Conservation (phyloP, 164 flowering plant genomes). For the Vitis rupestris region DNA sequence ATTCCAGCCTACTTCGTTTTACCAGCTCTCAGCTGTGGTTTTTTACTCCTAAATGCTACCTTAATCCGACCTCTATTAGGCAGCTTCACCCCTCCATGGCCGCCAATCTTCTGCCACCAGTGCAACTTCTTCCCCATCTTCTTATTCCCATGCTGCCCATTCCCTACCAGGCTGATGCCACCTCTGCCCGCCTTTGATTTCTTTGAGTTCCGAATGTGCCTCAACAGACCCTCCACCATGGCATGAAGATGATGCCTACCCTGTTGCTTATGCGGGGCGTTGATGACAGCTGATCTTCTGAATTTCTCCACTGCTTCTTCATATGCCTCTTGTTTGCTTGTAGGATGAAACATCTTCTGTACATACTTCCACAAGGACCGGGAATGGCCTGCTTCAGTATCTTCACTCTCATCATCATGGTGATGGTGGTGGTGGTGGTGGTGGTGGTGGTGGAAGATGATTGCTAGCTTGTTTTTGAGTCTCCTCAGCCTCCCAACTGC, state of each 20-base stretch:
- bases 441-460: conserved; percentile 66
- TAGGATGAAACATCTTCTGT: conserved; percentile 15
- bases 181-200: conserved; percentile 25
- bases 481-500: conserved; percentile 36
- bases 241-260: conserved; percentile 32
- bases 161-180: conserved; percentile 9
- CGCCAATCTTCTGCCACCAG: conserved; percentile 39
- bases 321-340: conserved; percentile 11
- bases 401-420: background rate
- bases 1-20: background rate
- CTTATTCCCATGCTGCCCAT: background rate
- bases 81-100: conserved; percentile 22
- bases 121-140: conserved; percentile 29
- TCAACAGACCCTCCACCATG: conserved; percentile 36
- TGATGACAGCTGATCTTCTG: conserved; percentile 10
- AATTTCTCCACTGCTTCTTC: conserved; percentile 9
- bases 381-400: background rate
- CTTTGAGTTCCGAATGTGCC: conserved; percentile 33
- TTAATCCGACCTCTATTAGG: conserved; percentile 20
- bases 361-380: conserved; percentile 18
- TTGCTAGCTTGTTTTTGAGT: conserved; percentile 51
- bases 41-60: conserved; percentile 17
- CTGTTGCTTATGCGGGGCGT: conserved; percentile 14
- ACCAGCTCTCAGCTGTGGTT: conserved; percentile 7
- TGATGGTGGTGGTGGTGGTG: conserved; percentile 38